Evolutionary conservation across 176 grass and related monocot species (phyloP), one percentile per base, ranked within the genome.

Genomic region (Carex myosuroides): DNA sequence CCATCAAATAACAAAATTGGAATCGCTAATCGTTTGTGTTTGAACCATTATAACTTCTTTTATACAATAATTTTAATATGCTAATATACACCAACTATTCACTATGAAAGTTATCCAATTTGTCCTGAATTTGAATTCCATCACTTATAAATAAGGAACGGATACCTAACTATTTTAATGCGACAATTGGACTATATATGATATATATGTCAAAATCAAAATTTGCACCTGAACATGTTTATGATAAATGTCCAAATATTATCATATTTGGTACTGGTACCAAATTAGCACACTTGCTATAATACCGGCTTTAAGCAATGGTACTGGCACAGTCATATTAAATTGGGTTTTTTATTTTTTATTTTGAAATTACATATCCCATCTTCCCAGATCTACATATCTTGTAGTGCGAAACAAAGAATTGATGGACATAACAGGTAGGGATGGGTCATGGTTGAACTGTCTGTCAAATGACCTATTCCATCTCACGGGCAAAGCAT

Each of bases 401-500:
- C 44, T 53, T 53, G 3, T 53, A 20, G 70, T 75, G 70, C 20
- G 26, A 24, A 52, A 75, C 70, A 74, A 52, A 52, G 44, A 74
- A 74, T 21, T 48, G 70, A 73, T 73, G 6, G 70, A 73, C 42
- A 48, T n/a, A 74, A 74, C 18, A 48, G 70, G 70, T 74, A 74
- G 70, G 41, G 18, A 74, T 50, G 70, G n/a, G 37, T 74, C 70
- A 53, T 74, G 21, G n/a, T 26, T 74, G 70, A 74, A 52, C 16
- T 74, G 70, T 74, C 70, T 74, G 42, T 74, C 41, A 52, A 20
- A 26, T 74, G 37, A 74, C 42, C 44, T 24, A 74, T 50, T 74
- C 44, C 70, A 50, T 24, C 41, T 52, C 70, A 52, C 44, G 44
- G 44, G 50, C 13, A 75, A 75, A 53, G 70, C 70, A 75, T 29